Evolutionary conservation across 2,329 filamentous ascomycete genomes (phyloP).

Genomic region (Fusarium succisae): DNA sequence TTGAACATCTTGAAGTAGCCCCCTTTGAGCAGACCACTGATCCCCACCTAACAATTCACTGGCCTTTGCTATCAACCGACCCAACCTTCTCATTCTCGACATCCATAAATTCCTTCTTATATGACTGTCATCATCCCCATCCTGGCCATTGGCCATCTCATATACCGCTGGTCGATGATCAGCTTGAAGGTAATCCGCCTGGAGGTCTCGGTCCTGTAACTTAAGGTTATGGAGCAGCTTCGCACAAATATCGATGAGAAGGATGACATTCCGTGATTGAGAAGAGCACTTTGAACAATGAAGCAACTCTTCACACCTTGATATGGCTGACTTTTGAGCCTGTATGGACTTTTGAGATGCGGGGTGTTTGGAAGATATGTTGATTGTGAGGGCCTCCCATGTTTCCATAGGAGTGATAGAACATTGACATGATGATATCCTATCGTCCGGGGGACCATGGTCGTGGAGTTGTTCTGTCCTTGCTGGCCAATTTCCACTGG

Average conservation of each 20-base stretch:
- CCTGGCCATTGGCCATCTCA: background rate
- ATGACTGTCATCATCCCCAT: background rate
- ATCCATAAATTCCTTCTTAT: background rate
- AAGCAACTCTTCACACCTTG: background rate
- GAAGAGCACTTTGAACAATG: background rate
- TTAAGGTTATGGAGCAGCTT: background rate
- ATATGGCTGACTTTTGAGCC: background rate
- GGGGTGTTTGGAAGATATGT: background rate
- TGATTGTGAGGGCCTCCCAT: background rate
- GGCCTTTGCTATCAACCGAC: background rate
- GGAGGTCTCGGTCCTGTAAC: background rate
- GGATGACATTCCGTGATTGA: background rate
- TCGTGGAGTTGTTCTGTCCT: background rate
- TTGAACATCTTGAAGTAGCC: background rate
- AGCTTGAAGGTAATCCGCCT: accelerated
- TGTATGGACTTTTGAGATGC: background rate
- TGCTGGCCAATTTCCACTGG: too few species aligned
- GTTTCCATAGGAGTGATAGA: background rate
- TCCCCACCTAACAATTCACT: background rate
- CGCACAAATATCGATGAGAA: background rate
- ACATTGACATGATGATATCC: background rate
- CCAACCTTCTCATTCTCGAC: background rate
- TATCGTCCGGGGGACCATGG: accelerated
- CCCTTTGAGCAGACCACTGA: background rate
- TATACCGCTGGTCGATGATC: background rate